phyloP scores from a whole-genome alignment of 768 basidiomycete genomes.

The Psilocybe cyanescens region DNA sequence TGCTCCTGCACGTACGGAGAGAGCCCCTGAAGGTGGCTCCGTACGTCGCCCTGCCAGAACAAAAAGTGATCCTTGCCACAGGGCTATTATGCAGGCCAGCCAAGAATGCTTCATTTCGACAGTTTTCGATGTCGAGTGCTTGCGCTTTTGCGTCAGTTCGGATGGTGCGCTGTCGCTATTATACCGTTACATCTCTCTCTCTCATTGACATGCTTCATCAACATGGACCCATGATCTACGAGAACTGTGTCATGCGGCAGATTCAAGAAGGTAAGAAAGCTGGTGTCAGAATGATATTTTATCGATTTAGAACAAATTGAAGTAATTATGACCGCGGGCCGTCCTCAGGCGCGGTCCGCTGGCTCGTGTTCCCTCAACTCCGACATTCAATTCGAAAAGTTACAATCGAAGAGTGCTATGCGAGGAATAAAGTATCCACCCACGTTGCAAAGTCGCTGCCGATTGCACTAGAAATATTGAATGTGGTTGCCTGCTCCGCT shows the following conservation, averaged over 20 bases:
- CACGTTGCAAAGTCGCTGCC: slow-evolving; percentile 48
- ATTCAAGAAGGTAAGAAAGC: not conserved
- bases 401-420: not conserved
- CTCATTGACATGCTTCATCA: too few species aligned
- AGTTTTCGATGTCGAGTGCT: not conserved
- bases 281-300: not conserved
- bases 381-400: too few species aligned
- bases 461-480: slow-evolving; percentile 47
- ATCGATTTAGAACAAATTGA: not conserved
- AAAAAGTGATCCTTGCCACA: not conserved
- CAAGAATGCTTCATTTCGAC: not conserved
- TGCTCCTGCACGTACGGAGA: slow-evolving; percentile 41
- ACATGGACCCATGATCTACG: slow-evolving; percentile 3
- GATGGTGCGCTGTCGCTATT: not conserved
- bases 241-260: not conserved
- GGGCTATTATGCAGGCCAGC: not conserved
- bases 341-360: slow-evolving; percentile 5
- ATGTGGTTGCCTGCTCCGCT: slow-evolving; percentile 38
- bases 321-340: not conserved
- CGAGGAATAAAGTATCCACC: slow-evolving; percentile 45
- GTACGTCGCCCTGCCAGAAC: slow-evolving; percentile 21
- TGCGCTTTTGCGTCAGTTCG: not conserved
- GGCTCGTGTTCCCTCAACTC: too few species aligned
- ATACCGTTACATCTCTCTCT: not conserved
- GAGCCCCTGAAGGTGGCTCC: slow-evolving; percentile 41